Percentiles rank a stretch among this genome's conserved stretches.
Conservation (phyloP, 179 eudicot species). For the Heliamphora pulchella region DNA sequence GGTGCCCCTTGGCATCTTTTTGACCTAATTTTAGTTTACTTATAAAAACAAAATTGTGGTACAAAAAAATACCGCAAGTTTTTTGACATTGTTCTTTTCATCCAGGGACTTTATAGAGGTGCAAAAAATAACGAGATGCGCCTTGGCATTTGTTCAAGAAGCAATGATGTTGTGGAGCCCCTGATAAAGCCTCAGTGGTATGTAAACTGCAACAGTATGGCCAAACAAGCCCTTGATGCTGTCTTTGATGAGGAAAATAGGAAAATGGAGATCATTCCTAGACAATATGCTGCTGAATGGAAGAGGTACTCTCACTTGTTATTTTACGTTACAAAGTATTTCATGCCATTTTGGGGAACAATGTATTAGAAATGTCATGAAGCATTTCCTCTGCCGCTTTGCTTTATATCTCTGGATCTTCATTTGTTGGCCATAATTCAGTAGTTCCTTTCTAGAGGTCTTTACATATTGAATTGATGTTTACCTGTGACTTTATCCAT, state of each 20-base stretch:
- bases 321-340: background rate
- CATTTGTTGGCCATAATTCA: background rate
- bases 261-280: constrained; percentile 78
- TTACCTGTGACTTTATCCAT: background rate
- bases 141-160: constrained; percentile 83
- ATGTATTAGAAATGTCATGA: background rate
- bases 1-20: constrained; percentile 1
- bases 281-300: constrained; percentile 90
- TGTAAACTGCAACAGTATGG: constrained; percentile 72
- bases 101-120: constrained; percentile 80
- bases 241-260: constrained; percentile 44
- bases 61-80: background rate
- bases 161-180: constrained; percentile 86
- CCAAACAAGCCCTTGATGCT: constrained; percentile 81
- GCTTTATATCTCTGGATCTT: background rate
- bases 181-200: constrained; percentile 97
- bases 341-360: background rate
- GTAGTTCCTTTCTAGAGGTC: background rate
- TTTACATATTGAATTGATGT: background rate
- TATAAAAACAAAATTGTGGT: background rate
- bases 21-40: background rate
- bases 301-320: constrained; percentile 50
- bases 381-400: background rate
- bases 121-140: constrained; percentile 85
- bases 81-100: constrained; percentile 12